Evolutionary conservation across 371 early-diverging fungal species (phyloP).

Genomic region (Mortierella sp.): DNA sequence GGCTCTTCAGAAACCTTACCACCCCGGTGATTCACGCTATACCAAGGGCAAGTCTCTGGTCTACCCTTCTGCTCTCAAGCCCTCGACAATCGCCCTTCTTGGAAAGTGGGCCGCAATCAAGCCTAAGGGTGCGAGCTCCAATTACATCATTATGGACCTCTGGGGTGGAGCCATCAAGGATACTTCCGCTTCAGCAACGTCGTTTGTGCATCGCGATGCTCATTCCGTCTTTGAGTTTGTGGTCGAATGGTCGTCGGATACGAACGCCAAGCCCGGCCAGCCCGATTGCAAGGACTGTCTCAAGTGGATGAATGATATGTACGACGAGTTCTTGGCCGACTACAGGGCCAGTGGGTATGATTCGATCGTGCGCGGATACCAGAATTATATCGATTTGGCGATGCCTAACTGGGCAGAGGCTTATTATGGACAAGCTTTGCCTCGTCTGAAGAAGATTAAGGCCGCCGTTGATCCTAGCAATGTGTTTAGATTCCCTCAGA

Average conservation of each 20-base stretch:
- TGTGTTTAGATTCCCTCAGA: conserved; percentile 55
- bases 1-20: conserved; percentile 19
- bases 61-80: conserved; percentile 33
- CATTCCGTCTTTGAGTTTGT: conserved; percentile 53
- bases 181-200: conserved; percentile 8
- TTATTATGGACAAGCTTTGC: conserved; percentile 53
- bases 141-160: conserved; percentile 48
- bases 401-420: conserved; percentile 48
- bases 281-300: conserved; percentile 44
- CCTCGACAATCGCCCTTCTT: conserved; percentile 26
- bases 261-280: conserved; percentile 34
- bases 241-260: conserved; percentile 36
- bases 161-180: conserved; percentile 53
- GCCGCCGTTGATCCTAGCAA: conserved; percentile 50
- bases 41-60: conserved; percentile 47
- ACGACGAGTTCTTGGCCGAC: conserved; percentile 30
- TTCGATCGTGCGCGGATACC: conserved; percentile 39
- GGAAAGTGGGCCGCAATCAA: conserved; percentile 34
- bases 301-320: conserved; percentile 51
- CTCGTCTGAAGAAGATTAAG: conserved; percentile 50
- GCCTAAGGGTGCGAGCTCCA: conserved; percentile 32
- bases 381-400: conserved; percentile 50
- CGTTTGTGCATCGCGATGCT: conserved; percentile 50
- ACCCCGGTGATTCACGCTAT: conserved; percentile 26
- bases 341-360: conserved; percentile 23